phyloP scores from a whole-genome alignment of 768 basidiomycete genomes.

The Lentinula sp. region DNA sequence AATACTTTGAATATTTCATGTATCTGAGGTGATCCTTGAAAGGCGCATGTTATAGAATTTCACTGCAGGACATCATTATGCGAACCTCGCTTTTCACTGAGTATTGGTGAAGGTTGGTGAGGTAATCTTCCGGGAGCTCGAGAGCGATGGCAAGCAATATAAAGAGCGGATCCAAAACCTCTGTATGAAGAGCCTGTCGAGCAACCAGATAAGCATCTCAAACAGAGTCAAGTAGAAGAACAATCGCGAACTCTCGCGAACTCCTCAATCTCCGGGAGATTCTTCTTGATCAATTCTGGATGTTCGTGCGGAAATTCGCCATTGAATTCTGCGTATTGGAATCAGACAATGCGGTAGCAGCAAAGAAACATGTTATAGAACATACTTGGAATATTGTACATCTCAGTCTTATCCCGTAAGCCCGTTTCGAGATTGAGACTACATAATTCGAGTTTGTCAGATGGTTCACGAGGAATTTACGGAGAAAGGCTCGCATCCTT shows the following conservation, averaged over 20 bases:
- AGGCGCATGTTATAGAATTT: background rate
- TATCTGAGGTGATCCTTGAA: constrained; percentile 37
- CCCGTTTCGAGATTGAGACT: constrained; percentile 30
- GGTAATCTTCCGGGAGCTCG: constrained; percentile 45
- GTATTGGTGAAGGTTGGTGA: constrained; percentile 39
- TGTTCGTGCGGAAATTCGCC: constrained; percentile 32
- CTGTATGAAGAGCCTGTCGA: constrained; percentile 30
- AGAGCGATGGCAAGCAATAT: constrained; percentile 43
- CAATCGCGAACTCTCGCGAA: constrained; percentile 27
- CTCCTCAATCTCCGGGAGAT: constrained; percentile 36
- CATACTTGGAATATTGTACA: constrained; percentile 45
- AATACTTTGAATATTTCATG: constrained; percentile 48
- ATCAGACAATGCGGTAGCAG: background rate
- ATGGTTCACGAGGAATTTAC: background rate
- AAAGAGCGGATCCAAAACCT: constrained; percentile 41
- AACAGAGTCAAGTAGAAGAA: background rate
- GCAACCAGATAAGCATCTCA: background rate
- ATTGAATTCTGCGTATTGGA: constrained; percentile 29
- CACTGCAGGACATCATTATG: background rate
- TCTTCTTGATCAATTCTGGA: constrained; percentile 29
- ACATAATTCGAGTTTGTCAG: background rate
- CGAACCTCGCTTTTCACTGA: constrained; percentile 35
- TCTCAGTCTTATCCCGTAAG: constrained; percentile 35
- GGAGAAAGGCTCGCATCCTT: background rate
- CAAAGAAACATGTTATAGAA: background rate